phyloP scores from a whole-genome alignment of 805 yeast species.

The Candida maltosa region DNA sequence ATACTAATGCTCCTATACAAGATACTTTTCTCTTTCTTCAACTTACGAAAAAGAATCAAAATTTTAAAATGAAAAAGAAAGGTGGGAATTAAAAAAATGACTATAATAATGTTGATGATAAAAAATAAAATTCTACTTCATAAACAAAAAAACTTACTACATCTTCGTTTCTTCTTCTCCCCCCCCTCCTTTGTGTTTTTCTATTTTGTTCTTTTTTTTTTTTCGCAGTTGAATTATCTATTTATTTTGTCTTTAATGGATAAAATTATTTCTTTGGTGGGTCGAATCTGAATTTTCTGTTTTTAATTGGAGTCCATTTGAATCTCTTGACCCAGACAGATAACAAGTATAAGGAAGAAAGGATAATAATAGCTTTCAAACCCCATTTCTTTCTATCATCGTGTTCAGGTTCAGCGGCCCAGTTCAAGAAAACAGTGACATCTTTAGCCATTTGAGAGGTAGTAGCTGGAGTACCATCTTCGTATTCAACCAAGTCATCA shows the following conservation, averaged over 20 bases:
- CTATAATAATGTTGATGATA: too few relatives aligned
- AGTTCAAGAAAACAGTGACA: slow-evolving; percentile 90
- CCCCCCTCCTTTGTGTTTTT: not conserved
- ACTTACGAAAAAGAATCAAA: too few relatives aligned
- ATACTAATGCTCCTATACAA: too few relatives aligned
- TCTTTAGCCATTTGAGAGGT: slow-evolving; percentile 99
- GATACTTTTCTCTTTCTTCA: too few relatives aligned
- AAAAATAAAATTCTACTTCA: too few relatives aligned
- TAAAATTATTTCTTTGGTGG: slow-evolving; percentile 73
- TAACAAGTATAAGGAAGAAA: slow-evolving; percentile 74
- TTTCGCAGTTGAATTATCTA: not conserved
- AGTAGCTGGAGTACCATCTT: slow-evolving; percentile 98
- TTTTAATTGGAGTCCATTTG: slow-evolving; percentile 96
- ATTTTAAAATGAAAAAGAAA: too few relatives aligned
- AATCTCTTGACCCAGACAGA: slow-evolving; percentile 93
- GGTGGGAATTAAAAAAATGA: too few relatives aligned
- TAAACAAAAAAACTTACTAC: too few relatives aligned
- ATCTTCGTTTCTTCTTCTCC: too few relatives aligned
- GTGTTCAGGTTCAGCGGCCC: slow-evolving; percentile 98
- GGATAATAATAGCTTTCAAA: slow-evolving; percentile 81
- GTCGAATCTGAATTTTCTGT: slow-evolving; percentile 87
- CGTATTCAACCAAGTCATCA: slow-evolving; percentile 96
- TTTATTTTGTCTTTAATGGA: not conserved
- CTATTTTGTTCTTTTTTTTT: not conserved
- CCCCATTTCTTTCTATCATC: slow-evolving; percentile 98